Percentiles rank a stretch among this genome's conserved stretches.
Conservation (phyloP, 139 green algal species). For the Chlamydomonas sphaeroides region DNA sequence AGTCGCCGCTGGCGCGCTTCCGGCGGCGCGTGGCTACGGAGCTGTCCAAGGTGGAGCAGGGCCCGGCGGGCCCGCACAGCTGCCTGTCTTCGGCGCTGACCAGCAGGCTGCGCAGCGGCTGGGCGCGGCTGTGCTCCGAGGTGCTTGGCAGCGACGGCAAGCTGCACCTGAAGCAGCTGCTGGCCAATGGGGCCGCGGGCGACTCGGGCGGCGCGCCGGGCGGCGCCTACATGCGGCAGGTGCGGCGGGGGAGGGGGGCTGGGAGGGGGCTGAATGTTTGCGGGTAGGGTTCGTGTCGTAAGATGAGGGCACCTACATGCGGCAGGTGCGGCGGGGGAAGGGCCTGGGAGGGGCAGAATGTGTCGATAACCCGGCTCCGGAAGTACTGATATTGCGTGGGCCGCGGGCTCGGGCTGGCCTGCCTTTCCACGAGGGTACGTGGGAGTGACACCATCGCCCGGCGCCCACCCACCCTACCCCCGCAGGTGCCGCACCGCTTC, state of each 20-base stretch:
- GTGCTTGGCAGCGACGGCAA: neutral
- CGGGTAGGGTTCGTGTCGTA: too few species aligned
- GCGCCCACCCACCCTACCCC: too few species aligned
- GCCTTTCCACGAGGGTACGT: too few species aligned
- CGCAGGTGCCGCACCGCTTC: too few species aligned
- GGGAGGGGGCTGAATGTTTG: too few species aligned
- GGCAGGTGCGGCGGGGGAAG: too few species aligned
- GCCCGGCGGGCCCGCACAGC: neutral
- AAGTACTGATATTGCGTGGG: too few species aligned
- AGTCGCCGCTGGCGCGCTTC: neutral
- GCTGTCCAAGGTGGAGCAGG: neutral
- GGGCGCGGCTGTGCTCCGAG: neutral
- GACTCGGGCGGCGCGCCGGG: neutral
- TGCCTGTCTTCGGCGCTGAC: neutral
- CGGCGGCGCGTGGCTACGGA: neutral
- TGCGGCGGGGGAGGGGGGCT: too few species aligned
- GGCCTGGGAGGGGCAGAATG: too few species aligned
- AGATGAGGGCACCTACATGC: constrained; percentile 15
- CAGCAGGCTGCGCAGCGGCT: neutral
- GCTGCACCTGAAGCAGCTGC: neutral
- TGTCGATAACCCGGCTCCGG: too few species aligned
- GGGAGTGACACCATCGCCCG: too few species aligned
- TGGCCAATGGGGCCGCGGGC: neutral
- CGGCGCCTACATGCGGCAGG: neutral
- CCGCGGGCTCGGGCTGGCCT: too few species aligned